Evolutionary conservation across 225 moss, liverwort and hornwort species (phyloP).

Genomic region (Sphagnum contortum): DNA sequence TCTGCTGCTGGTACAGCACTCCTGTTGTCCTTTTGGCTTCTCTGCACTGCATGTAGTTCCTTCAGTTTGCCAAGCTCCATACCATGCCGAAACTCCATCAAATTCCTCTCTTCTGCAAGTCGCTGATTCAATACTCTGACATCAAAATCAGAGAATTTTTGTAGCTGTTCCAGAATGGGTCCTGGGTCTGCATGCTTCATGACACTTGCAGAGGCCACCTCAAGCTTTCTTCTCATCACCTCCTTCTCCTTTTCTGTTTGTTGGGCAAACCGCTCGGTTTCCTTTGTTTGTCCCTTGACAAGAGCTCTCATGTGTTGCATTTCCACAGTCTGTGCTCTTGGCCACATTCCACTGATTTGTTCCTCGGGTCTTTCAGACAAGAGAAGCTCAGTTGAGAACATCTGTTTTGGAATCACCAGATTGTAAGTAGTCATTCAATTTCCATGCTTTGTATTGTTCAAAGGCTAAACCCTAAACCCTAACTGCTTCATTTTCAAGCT

Average conservation of each 20-base stretch:
- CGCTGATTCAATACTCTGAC: slow-evolving; percentile 1
- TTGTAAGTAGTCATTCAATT: too few species aligned
- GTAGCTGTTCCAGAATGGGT: slow-evolving; percentile 4
- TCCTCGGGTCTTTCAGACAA: slow-evolving; percentile 11
- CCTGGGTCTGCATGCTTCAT: background rate
- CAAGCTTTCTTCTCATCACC: slow-evolving; percentile 12
- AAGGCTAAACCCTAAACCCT: too few species aligned
- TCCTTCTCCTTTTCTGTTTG: slow-evolving; percentile 6
- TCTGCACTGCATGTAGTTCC: slow-evolving; percentile 6
- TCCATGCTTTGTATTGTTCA: too few species aligned
- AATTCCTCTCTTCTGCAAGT: slow-evolving; percentile 3
- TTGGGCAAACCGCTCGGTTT: slow-evolving; percentile 9
- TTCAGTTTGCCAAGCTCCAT: slow-evolving; percentile 29
- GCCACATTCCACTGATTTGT: background rate
- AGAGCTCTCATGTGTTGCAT: too few species aligned
- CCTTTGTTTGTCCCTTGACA: slow-evolving; percentile 16
- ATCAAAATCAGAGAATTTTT: slow-evolving; percentile 8
- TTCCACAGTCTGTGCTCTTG: too few species aligned
- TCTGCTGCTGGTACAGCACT: slow-evolving; percentile 2
- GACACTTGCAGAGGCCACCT: slow-evolving; percentile 8
- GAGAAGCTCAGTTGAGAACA: slow-evolving; percentile 11
- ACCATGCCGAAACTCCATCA: slow-evolving; percentile 24
- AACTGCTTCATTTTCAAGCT: too few species aligned
- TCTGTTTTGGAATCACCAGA: slow-evolving; percentile 7
- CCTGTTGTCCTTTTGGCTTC: background rate